A percentile compares a stretch with the other conserved stretches of the same genome.
Conservation (phyloP, 805 yeast species). For the Priceomyces melissophilus region DNA sequence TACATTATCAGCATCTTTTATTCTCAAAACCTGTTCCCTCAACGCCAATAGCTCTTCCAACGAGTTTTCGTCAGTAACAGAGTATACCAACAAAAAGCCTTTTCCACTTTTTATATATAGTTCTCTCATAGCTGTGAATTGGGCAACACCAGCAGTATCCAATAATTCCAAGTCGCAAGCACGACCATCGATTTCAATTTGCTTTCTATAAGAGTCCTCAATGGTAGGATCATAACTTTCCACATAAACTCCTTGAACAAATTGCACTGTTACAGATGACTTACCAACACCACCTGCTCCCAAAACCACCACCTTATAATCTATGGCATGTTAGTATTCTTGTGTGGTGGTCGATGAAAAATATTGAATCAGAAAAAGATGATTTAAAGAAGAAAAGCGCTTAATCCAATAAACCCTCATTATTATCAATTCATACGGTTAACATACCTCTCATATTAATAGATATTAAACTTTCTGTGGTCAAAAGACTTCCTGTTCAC, state of each 20-base stretch:
- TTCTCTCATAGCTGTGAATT: conserved; percentile 94
- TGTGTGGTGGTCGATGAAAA: too few species aligned
- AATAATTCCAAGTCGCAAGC: conserved; percentile 75
- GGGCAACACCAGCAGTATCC: conserved; percentile 71
- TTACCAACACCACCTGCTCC: conserved; percentile 99
- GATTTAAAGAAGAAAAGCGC: neutral
- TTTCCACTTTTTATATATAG: conserved; percentile 82
- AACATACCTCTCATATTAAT: conserved; percentile 8
- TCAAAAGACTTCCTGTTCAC: too few species aligned
- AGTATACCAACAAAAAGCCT: conserved; percentile 59
- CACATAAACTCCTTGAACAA: conserved; percentile 83
- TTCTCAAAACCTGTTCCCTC: conserved; percentile 78
- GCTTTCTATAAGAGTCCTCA: conserved; percentile 91
- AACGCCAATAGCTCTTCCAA: conserved; percentile 73
- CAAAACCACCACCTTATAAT: conserved; percentile 83
- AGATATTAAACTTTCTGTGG: neutral
- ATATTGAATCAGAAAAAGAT: too few species aligned
- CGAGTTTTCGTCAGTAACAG: conserved; percentile 61
- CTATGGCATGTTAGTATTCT: conserved; percentile 28
- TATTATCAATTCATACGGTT: neutral
- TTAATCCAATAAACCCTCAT: neutral
- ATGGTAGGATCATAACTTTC: conserved; percentile 96
- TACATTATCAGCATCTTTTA: conserved; percentile 70
- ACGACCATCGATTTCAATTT: conserved; percentile 82
- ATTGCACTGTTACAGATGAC: conserved; percentile 88